phyloP scores from a whole-genome alignment of 495 filamentous ascomycete genomes.

The Amorphotheca resinae region DNA sequence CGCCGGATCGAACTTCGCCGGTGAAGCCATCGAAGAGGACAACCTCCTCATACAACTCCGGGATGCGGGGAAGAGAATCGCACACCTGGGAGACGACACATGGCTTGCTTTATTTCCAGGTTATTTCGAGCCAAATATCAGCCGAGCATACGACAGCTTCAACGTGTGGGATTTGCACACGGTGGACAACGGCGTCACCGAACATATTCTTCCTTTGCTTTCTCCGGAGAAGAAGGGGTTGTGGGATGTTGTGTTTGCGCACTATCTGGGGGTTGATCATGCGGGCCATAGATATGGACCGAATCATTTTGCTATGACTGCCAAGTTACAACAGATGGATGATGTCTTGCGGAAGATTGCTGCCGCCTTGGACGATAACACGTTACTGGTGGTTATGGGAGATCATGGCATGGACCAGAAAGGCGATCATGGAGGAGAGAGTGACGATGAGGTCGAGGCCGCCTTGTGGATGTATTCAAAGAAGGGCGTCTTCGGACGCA shows the following conservation, averaged over 20 bases:
- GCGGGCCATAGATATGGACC: constrained; percentile 94
- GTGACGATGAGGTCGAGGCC: constrained; percentile 85
- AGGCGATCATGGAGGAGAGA: constrained; percentile 94
- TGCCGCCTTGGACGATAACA: constrained; percentile 64
- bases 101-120: constrained; percentile 88
- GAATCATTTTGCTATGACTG: constrained; percentile 79
- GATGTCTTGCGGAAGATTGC: constrained; percentile 59
- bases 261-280: constrained; percentile 93
- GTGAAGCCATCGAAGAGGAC: constrained; percentile 95
- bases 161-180: constrained; percentile 98
- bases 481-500: constrained; percentile 66
- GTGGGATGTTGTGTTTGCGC: constrained; percentile 90
- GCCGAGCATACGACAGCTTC: constrained; percentile 83
- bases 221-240: constrained; percentile 41
- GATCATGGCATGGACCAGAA: constrained; percentile 98
- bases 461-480: constrained; percentile 98
- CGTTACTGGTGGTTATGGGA: constrained; percentile 88
- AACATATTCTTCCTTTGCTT: constrained; percentile 80
- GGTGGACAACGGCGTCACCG: constrained; percentile 89
- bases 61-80: constrained; percentile 68
- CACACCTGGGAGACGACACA: constrained; percentile 92
- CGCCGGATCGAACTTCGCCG: constrained; percentile 86
- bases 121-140: constrained; percentile 78
- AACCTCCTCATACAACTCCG: constrained; percentile 79
- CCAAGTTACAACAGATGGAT: constrained; percentile 90